Evolutionary conservation across 169 alveolate species (phyloP).

Genomic region (Miamiensis avidus): DNA sequence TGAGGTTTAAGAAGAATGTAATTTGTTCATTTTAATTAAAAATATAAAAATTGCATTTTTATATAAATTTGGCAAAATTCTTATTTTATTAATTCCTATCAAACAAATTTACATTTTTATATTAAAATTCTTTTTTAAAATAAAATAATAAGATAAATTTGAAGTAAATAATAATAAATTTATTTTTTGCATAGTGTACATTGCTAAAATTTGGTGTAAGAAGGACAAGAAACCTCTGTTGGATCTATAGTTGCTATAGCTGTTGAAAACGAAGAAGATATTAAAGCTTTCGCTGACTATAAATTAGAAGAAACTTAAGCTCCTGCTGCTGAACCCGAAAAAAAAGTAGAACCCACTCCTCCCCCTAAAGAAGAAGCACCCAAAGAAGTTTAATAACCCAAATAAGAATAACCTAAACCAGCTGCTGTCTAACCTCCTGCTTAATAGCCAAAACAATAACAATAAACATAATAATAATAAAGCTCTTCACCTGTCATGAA

Average conservation of each 20-base stretch:
- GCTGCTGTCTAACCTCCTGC: conserved; percentile 18
- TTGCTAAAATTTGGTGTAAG: conserved; percentile 47
- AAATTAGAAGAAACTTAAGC: not conserved
- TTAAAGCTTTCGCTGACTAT: conserved; percentile 59
- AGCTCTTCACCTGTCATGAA: not conserved
- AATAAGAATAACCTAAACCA: conserved; percentile 1
- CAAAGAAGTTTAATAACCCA: too few species aligned
- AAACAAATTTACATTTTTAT: not conserved
- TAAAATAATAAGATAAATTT: not conserved
- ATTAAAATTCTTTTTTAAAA: not conserved
- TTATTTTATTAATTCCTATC: too few species aligned
- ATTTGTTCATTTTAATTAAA: conserved; percentile 54
- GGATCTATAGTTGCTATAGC: conserved; percentile 67
- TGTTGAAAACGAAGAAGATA: conserved; percentile 57
- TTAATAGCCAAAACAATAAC: not conserved
- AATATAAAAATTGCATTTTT: too few species aligned
- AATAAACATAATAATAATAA: conserved; percentile 12
- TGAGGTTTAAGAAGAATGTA: conserved; percentile 69
- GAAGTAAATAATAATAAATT: not conserved
- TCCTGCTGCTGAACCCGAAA: conserved; percentile 1
- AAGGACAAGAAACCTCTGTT: conserved; percentile 60
- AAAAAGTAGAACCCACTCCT: too few species aligned
- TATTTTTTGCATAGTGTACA: not conserved
- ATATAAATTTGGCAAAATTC: too few species aligned
- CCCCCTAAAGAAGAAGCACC: too few species aligned